Conservation (phyloP, 768 basidiomycete species). For the Cubamyces sp. region DNA sequence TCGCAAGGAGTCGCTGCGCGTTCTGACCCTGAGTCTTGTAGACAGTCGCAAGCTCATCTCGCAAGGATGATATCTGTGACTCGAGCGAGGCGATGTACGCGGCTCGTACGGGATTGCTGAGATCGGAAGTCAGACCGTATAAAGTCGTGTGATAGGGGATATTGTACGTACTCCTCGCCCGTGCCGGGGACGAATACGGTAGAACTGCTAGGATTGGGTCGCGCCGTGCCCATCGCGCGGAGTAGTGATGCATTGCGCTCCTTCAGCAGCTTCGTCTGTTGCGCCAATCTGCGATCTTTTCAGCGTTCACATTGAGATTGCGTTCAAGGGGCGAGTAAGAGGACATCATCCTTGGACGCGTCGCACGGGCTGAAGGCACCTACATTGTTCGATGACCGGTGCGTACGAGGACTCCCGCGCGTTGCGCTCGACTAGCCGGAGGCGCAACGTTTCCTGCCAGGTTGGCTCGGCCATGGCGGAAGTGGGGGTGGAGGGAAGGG, state of each 20-base stretch:
- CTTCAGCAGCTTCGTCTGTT: constrained; percentile 89
- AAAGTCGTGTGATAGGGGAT: constrained; percentile 1
- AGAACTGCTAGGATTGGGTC: constrained; percentile 61
- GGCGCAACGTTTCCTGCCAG: constrained; percentile 83
- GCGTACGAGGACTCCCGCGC: constrained; percentile 79
- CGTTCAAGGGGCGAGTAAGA: constrained; percentile 13
- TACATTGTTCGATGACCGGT: constrained; percentile 92
- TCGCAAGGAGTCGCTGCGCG: constrained; percentile 86
- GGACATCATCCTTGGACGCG: constrained; percentile 6
- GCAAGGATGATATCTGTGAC: constrained; percentile 88
- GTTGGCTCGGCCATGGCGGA: constrained; percentile 74
- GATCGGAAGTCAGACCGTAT: constrained; percentile 1
- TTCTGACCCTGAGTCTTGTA: constrained; percentile 98
- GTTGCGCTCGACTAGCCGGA: constrained; percentile 84
- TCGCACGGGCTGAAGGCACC: constrained; percentile 35
- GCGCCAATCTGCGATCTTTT: constrained; percentile 87
- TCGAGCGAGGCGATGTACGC: constrained; percentile 93
- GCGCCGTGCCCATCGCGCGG: constrained; percentile 78
- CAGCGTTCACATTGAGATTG: constrained; percentile 32
- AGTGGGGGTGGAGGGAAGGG: constrained; percentile 2
- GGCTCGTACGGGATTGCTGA: constrained; percentile 80
- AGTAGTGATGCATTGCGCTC: constrained; percentile 90
- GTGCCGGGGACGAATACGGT: constrained; percentile 63
- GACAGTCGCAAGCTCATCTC: constrained; percentile 90
- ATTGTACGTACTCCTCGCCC: constrained; percentile 72